phyloP scores from a whole-genome alignment of 2,329 filamentous ascomycete species.

The Xylaria sp. region DNA sequence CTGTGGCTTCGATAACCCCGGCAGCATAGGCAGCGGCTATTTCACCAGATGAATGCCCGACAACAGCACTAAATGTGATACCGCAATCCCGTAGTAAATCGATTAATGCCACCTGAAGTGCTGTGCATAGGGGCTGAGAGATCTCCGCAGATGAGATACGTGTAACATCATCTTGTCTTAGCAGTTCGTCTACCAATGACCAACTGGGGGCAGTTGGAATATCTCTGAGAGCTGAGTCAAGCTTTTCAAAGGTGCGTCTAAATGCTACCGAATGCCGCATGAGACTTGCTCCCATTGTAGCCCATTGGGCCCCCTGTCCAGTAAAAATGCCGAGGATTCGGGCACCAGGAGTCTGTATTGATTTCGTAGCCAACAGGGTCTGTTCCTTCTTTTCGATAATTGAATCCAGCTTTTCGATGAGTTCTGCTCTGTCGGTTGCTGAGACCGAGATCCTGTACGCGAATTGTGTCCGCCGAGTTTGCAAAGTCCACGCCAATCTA shows the following conservation, averaged over 20 bases:
- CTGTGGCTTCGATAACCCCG: background rate
- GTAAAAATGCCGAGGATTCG: slow-evolving; percentile 41
- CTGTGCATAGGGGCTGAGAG: background rate
- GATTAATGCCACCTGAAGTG: background rate
- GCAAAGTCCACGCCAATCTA: slow-evolving; percentile 17
- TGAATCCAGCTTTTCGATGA: background rate
- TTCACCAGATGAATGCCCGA: slow-evolving; percentile 32
- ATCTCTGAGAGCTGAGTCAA: background rate
- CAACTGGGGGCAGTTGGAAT: background rate
- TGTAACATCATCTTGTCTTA: background rate
- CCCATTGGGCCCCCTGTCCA: slow-evolving; percentile 46
- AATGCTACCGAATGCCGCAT: background rate
- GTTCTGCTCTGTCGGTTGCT: background rate
- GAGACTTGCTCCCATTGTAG: slow-evolving; percentile 15
- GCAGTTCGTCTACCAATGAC: background rate
- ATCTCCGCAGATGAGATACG: background rate
- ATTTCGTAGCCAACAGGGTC: too few species aligned
- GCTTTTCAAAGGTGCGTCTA: background rate
- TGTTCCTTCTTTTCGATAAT: background rate
- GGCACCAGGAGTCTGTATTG: background rate
- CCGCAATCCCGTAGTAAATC: slow-evolving; percentile 3
- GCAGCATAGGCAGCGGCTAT: slow-evolving; percentile 32
- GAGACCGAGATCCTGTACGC: background rate
- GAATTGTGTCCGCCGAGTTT: slow-evolving; percentile 9
- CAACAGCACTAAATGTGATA: slow-evolving; percentile 1